phyloP scores from a whole-genome alignment of 2,329 filamentous ascomycete genomes.

The Beauveria pseudobassiana region DNA sequence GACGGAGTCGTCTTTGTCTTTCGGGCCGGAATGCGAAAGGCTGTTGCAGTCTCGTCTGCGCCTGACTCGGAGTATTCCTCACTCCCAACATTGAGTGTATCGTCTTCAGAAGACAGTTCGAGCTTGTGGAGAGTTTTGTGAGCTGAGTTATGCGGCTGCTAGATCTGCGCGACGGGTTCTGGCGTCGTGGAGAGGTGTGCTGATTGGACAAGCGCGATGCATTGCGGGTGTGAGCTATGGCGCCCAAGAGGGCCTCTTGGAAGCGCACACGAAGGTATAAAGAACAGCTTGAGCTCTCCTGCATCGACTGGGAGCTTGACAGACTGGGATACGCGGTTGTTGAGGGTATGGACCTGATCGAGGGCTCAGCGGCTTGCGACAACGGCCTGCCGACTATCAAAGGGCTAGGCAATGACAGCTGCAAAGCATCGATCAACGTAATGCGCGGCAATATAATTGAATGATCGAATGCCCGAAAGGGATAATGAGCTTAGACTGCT shows the following conservation, averaged over 20 bases:
- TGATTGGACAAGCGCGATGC: background rate
- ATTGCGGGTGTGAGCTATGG: slow-evolving; percentile 8
- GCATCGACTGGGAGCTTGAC: background rate
- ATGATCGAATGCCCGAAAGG: background rate
- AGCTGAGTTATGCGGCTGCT: slow-evolving; percentile 6
- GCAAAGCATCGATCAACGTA: too few species aligned
- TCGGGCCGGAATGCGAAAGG: background rate
- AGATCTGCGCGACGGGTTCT: slow-evolving; percentile 3
- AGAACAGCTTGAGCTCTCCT: background rate
- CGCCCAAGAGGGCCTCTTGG: background rate
- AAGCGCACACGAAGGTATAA: background rate
- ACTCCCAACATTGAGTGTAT: background rate
- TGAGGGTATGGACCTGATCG: background rate
- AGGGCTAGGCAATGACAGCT: background rate
- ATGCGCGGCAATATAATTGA: background rate
- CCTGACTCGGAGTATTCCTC: slow-evolving; percentile 1
- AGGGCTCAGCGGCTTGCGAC: background rate
- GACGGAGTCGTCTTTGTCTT: background rate
- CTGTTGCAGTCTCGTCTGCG: background rate
- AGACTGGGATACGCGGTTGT: background rate
- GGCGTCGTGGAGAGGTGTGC: background rate
- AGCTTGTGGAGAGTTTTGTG: slow-evolving; percentile 1
- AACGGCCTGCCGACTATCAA: too few species aligned
- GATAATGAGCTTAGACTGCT: too few species aligned
- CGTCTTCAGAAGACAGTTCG: background rate